Base-by-base conservation (phyloP, 768 basidiomycete species). In the Tylopilus felleus region DNA sequence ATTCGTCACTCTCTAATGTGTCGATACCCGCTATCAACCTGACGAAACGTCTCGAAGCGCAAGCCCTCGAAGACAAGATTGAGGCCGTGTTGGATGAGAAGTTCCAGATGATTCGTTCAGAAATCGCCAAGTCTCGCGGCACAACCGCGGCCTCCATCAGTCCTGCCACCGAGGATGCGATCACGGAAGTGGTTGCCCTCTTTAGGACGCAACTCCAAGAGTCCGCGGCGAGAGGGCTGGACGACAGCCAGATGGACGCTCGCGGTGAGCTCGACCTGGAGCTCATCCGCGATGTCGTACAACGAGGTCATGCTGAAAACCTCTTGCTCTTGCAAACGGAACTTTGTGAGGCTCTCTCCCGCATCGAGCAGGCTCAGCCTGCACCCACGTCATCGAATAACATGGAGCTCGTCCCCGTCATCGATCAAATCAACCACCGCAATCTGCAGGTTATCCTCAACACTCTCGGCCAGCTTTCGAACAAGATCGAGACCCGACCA, bases 231-330 rank as follows among this genome's bases (percentile, higher is more conserved):
- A 77, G 78, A 42, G 77, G 78, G 19, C 56, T 79, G 46, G 85
- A 88, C 21, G 83, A 85, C 51, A 80, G 78, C 55, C 83, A 81
- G 60, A 74, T 81, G 72, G 87, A 90, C 61, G 88, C 85, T 22
- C 81, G 82, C 28, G 88, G 86, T 19, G 89, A 92, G 58, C 71
- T 90, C 23, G 90, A 92, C 70, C 83, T 90, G 65, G 85, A 90
- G 63, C 73, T 89, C 56, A 78, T 93, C 64, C 85, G 80, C 62
- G 82, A 83, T 55, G 74, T 84, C 35, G 74, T 93, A 21, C 81
- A 88, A 57, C 80, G 87, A 60, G 81, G 83, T 13, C 84, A 89
- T 33, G 75, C 79, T 36, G 82, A 88, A 53, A 69, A 83, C n/a
- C 70, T 84, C 1, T 71, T 76, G 3, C 61, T 78, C 14, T 65